Evolutionary conservation across 352 stramenopile genomes (phyloP).

Genomic region (Elongisporangium anandrum): DNA sequence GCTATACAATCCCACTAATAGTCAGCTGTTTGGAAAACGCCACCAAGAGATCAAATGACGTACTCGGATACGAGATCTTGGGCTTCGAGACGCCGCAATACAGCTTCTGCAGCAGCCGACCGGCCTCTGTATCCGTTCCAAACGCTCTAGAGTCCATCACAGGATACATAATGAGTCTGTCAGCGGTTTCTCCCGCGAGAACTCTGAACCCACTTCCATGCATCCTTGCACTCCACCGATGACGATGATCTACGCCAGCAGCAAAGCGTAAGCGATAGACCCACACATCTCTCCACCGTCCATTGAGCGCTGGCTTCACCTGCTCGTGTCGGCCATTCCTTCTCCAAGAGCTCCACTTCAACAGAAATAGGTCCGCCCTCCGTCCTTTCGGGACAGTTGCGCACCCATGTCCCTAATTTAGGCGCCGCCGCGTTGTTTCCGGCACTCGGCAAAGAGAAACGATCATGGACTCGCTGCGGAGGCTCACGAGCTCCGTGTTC

Average conservation of each 20-base stretch:
- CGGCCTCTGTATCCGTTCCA: constrained; percentile 69
- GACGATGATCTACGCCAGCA: neutral
- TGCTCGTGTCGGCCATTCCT: neutral
- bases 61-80: constrained; percentile 71
- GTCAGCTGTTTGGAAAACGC: neutral
- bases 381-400: neutral
- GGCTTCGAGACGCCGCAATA: constrained; percentile 67
- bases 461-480: constrained; percentile 66
- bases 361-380: neutral
- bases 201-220: constrained; percentile 25
- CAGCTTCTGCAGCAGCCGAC: constrained; percentile 66
- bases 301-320: no score
- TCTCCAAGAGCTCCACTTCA: neutral
- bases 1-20: neutral
- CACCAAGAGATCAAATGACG: constrained; percentile 8
- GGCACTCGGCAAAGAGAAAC: neutral
- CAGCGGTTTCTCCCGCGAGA: neutral
- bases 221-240: constrained; percentile 8
- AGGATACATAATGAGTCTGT: neutral
- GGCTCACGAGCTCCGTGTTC: constrained; percentile 70
- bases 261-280: neutral
- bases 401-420: neutral
- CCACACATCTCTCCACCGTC: neutral
- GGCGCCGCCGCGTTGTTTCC: neutral
- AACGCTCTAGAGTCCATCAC: constrained; percentile 36